Evolutionary conservation across 2,329 filamentous ascomycete genomes (phyloP).

Genomic region (Dactylellina parvicollis): DNA sequence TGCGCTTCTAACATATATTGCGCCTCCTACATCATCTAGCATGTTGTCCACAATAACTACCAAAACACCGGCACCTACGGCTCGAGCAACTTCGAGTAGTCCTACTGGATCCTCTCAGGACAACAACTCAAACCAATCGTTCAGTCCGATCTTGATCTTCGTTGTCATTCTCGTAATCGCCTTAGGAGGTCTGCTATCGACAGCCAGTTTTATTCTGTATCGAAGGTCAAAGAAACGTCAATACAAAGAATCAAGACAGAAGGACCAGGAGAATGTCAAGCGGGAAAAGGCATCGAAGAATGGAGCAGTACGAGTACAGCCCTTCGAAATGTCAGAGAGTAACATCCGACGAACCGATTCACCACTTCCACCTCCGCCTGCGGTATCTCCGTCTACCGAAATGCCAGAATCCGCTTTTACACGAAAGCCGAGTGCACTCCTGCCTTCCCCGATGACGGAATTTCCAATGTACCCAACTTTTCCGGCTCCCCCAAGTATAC

Average conservation of each 20-base stretch:
- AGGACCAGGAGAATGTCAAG: not conserved
- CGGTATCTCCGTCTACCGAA: not conserved
- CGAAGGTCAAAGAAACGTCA: constrained; percentile 27
- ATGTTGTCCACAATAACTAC: constrained; percentile 7
- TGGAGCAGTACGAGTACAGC: not conserved
- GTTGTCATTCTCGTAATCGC: constrained; percentile 30
- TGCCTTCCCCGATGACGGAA: constrained; percentile 42
- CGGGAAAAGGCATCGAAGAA: not conserved
- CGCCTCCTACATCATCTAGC: not conserved
- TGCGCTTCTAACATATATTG: constrained; percentile 34
- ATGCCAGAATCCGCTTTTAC: constrained; percentile 4
- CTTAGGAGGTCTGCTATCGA: constrained; percentile 22
- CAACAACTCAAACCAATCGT: not conserved
- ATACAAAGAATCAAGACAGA: not conserved
- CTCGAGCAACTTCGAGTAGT: not conserved
- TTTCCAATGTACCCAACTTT: constrained; percentile 20
- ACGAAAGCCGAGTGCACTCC: constrained; percentile 34
- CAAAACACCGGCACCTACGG: not conserved
- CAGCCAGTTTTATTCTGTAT: constrained; percentile 25
- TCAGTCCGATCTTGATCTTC: constrained; percentile 30
- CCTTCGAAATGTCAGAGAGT: not conserved
- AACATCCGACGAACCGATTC: constrained; percentile 4
- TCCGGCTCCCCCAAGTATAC: constrained; percentile 3
- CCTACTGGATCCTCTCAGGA: not conserved
- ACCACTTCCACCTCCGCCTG: not conserved